phyloP scores from a whole-genome alignment of 306 rosid genomes.

The Begonia masoniana region DNA sequence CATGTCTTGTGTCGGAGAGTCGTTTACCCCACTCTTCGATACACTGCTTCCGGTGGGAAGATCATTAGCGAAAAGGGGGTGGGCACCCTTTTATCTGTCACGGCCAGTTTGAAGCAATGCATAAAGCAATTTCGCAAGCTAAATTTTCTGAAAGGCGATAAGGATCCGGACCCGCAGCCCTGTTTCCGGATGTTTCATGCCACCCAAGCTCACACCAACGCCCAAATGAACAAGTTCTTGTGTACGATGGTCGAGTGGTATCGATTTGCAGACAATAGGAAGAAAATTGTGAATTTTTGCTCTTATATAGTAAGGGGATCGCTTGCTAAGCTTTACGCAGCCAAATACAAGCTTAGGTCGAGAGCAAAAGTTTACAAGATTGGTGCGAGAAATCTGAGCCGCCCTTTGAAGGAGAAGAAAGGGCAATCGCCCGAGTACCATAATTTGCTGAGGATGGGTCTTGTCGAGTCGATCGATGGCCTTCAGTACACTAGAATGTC shows the following conservation, averaged over 20 bases:
- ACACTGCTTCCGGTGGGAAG: conserved; percentile 92
- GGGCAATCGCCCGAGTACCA: conserved; percentile 92
- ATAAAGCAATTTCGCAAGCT: conserved; percentile 82
- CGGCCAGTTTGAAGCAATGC: conserved; percentile 88
- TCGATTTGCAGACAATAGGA: conserved; percentile 86
- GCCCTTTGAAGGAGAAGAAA: conserved; percentile 89
- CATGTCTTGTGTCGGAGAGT: conserved; percentile 90
- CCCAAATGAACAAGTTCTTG: conserved; percentile 93
- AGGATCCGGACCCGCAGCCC: conserved; percentile 96
- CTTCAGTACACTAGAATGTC: conserved; percentile 88
- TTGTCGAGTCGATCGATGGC: conserved; percentile 87
- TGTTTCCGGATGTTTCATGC: conserved; percentile 98
- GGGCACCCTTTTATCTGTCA: conserved; percentile 88
- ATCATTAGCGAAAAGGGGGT: conserved; percentile 94
- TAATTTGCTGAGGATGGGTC: conserved; percentile 92
- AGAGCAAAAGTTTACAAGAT: conserved; percentile 94
- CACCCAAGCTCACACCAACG: conserved; percentile 94
- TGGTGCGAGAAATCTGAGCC: conserved; percentile 75
- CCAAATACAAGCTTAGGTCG: conserved; percentile 90
- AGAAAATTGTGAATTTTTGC: conserved; percentile 83
- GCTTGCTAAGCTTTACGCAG: conserved; percentile 97
- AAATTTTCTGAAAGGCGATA: conserved; percentile 78
- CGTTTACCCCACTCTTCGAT: conserved; percentile 87
- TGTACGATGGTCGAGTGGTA: conserved; percentile 91
- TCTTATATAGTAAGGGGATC: conserved; percentile 83